Evolutionary conservation across 257 asterid species (phyloP), one percentile per base, ranked within the genome.

Genomic region (Solanum bukasovii): DNA sequence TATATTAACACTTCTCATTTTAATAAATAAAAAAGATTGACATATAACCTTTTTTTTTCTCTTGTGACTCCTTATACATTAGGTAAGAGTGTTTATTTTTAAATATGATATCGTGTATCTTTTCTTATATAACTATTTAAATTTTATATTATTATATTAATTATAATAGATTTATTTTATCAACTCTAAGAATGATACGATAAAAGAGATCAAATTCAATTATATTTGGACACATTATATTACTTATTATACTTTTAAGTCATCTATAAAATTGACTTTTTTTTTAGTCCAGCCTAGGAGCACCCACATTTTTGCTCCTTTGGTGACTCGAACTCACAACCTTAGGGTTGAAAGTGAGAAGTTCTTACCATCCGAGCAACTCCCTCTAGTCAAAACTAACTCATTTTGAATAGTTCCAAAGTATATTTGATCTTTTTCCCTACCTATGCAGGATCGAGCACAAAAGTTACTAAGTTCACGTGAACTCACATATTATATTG

Each of bases 381-480:
- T 56, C 11, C 1, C 11, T 56, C 12, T 56, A 7, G 12, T 56
- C 10, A 56, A 56, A 56, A 56, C 67, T 1, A 0, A 68, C 21
- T 16, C 11, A 29, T 68, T 25, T 25, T 68, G 21, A 68, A 29
- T 27, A 27, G 75, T 29, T 14, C 10, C 1, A 25, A 20, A 13
- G 35, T 29, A 68, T 13, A 68, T 68, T 27, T 68, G 10, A 68
- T 14, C 37, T 0, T 29, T 68, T 13, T 6, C 11, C 1, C 11
- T 14, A 14, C 12, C 0, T 2, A 33, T 8, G 0, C 13, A 33
- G 4, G 44, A 18, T 33, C 42, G 0, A 37, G 1, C 3, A n/a
- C 31, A 20, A 37, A 72, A 74, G 4, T 3, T 34, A 34, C 0
- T 73, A 1, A 18, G 2, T 20, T 7, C 67, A 34, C 31, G 31